Percentiles rank a stretch among this genome's conserved stretches.
Evolutionary conservation across 345 rosid species (phyloP).

Genomic region (Tarenaya hassleriana): DNA sequence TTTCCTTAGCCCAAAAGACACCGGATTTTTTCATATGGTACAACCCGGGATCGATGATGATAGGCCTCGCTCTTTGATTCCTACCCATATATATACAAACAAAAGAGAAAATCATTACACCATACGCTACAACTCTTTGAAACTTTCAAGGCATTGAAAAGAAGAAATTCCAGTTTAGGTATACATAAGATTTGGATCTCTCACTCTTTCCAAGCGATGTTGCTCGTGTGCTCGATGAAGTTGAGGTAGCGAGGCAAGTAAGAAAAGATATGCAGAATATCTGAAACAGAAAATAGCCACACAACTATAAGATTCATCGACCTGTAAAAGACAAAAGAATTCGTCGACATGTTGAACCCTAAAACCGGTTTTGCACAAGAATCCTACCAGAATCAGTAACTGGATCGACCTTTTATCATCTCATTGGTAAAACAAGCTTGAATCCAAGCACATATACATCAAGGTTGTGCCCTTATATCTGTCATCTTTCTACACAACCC

Average conservation of each 20-base stretch:
- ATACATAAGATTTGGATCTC: constrained; percentile 31
- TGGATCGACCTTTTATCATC: no score
- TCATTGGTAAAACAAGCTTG: no score
- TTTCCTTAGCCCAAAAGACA: constrained; percentile 87
- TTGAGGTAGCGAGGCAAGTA: constrained; percentile 87
- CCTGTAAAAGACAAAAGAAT: constrained; percentile 2
- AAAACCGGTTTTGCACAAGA: neutral
- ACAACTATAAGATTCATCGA: constrained; percentile 14
- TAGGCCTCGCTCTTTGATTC: constrained; percentile 78
- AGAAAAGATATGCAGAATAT: constrained; percentile 83
- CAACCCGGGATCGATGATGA: constrained; percentile 82
- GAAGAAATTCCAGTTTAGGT: constrained; percentile 14
- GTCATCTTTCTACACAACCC: no score
- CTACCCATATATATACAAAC: constrained; percentile 34
- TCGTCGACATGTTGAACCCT: neutral
- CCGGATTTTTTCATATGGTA: constrained; percentile 78
- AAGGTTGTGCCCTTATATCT: no score
- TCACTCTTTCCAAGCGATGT: constrained; percentile 96
- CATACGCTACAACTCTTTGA: neutral
- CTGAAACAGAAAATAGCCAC: constrained; percentile 42
- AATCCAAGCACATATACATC: no score
- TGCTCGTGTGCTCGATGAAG: constrained; percentile 91
- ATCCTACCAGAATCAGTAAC: neutral
- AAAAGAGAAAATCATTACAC: no score
- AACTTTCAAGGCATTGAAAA: constrained; percentile 1